Evolutionary conservation across 2,329 filamentous ascomycete species (phyloP).

Genomic region (Nannizzia gypsea): DNA sequence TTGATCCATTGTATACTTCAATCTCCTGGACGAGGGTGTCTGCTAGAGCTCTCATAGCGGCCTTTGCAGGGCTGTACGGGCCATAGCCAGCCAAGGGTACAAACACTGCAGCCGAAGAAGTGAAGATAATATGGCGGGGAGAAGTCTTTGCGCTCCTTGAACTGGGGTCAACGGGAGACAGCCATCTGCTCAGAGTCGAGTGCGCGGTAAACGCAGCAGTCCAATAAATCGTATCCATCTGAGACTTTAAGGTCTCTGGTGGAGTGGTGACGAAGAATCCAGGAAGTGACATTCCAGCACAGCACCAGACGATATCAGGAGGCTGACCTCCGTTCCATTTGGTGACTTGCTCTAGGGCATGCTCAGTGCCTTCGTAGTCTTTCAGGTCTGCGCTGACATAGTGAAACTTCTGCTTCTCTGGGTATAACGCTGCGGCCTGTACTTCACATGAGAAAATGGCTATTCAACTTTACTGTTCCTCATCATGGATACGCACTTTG

Average conservation of each 20-base stretch:
- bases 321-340: conserved; percentile 62
- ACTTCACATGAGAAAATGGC: conserved; percentile 9
- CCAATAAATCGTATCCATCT: conserved; percentile 93
- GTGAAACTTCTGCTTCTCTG: conserved; percentile 62
- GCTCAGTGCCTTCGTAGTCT: conserved; percentile 53
- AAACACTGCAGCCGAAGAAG: conserved; percentile 63
- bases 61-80: conserved; percentile 74
- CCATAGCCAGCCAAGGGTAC: conserved; percentile 70
- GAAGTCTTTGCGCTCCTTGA: conserved; percentile 22
- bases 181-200: conserved; percentile 64
- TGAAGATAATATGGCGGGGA: conserved; percentile 71
- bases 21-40: conserved; percentile 78
- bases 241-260: conserved; percentile 52
- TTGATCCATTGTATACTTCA: conserved; percentile 64
- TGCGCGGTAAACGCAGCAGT: conserved; percentile 77
- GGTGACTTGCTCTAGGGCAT: conserved; percentile 59
- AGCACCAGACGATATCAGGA: conserved; percentile 84
- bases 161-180: conserved; percentile 32
- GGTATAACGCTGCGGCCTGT: conserved; percentile 54
- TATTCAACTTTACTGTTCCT: background rate
- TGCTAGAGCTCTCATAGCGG: conserved; percentile 68
- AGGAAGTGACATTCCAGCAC: conserved; percentile 64
- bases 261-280: conserved; percentile 66
- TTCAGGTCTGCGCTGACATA: conserved; percentile 76
- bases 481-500: conserved; percentile 37